Base-by-base conservation (phyloP, 352 stramenopile species). In the Blastocystis sp. region DNA sequence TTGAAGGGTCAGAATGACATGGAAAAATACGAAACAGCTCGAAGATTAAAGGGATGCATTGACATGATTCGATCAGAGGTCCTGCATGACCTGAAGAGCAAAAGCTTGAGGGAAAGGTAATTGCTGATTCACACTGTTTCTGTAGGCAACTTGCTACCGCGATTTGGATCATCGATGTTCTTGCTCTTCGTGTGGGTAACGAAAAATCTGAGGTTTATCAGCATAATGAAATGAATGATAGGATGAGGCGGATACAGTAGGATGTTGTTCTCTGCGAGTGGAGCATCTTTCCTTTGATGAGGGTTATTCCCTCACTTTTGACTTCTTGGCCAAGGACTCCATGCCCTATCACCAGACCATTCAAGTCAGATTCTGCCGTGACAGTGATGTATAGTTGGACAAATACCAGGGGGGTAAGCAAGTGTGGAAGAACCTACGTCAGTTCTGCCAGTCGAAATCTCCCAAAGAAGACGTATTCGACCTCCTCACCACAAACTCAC, bases 311-410 rank as follows among this genome's bases (percentile, higher is more conserved):
- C 92, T 99, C 63, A 98, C 98, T 59, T 93, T 99, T 26, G 98
- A 98, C 87, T 99, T 99, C 91, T 91, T 99, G 5, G 98, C 97
- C 92, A 99, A 99, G 91, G 98, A 99, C 91, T 98, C 96, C 26
- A 99, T 99, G 97, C 95, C 98, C 43, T 99, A 98, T 93, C 90
- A 99, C 92, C 98, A 99, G 91, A 98, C 95, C 5, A 98, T 99
- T 91, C 95, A 98, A 90, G 95, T 97, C 91, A 93, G 93, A 20
- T 37, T 8, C 55, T 65, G 4, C 18, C 55, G 59, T n/a, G 79
- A 41, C 50, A 53, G 50, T 91, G 90, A 66, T 41, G 82, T 11
- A 47, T 68, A 76, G 63, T 89, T 96, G n/a, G 91, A 93, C 6
- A 91, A 95, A 75, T 96, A 97, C 85, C 94, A 94, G 18, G 93